Evolutionary conservation across 305 asterid species (phyloP), one percentile per base, ranked within the genome.

Genomic region (Salvia sclarea): DNA sequence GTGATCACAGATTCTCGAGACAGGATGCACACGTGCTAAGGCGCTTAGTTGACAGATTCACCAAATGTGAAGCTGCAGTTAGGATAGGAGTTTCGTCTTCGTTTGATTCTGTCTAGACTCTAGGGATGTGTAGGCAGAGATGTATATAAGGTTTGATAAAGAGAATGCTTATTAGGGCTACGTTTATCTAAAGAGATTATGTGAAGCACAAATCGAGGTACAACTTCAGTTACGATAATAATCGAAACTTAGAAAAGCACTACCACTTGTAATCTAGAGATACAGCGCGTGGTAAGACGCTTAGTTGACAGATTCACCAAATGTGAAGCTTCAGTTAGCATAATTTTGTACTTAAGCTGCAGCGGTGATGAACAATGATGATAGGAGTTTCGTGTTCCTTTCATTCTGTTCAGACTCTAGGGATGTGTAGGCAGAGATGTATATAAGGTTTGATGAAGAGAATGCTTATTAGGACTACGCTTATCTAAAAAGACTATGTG

Each of bases 221-320:
- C 13, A 4, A 17, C 10, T 40, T 35, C 10, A 4, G 18, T 11
- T 59, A 2, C 0, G 37, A 55, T 4, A n/a, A 0, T 4, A 12
- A 30, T 44, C 66, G 40, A 24, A 40, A 13, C 63, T 28, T 1
- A 31, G 24, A 64, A 20, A 64, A 30, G 58, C 73, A 54, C 37
- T 25, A 3, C 30, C 56, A 40, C 22, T 2, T 44, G 40, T 8
- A 38, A 79, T 61, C 50, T n/a, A n/a, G n/a, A n/a, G n/a, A n/a
- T n/a, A n/a, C 48, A 41, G 3, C 37, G 17, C 9, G 16, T 41
- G 48, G 17, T 12, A 12, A 41, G 48, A 41, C 6, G 24, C 11
- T 33, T 33, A 33, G 1, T 5, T 5, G 8, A 48, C 24, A 48
- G 2, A 18, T 17, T 18, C 25, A 48, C 54, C 21, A 17, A 17